Evolutionary conservation across 257 asterid species (phyloP), one percentile per base, ranked within the genome.

Genomic region (Paulownia fortunei): DNA sequence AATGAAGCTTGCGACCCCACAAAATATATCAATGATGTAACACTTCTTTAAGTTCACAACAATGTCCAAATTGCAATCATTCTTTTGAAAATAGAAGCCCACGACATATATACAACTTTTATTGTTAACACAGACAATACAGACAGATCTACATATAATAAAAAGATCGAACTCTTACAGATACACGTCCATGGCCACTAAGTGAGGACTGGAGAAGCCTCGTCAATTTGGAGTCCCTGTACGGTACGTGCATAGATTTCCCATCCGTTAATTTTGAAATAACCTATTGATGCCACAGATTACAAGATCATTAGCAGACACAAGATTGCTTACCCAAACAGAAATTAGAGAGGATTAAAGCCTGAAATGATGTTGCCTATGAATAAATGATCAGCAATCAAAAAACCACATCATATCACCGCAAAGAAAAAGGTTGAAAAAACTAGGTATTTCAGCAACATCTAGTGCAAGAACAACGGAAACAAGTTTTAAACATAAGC

Each of bases 111-210:
- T 44, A 62, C 73, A 58, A 72, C 44, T 30, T 64, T 46, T 47
- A 69, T 42, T 55, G 26, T 55, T 27, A 60, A 68, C 32, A 69
- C 55, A 69, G 39, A 70, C 26, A 72, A 60, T 34, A 62, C 9
- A 34, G 54, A 32, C 59, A 46, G 58, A 18, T 26, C 46, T 26
- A 73, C 42, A 85, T 51, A 16, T 42, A 80, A 74, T 49, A 81
- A 80, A 62, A 49, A 66, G 60, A 19, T 67, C 60, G 74, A 86
- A 78, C 39, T 55, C 97, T 84, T 91, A 96, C 99, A 83, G 98
- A 96, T 81, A 96, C 96, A 36, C 98, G 98, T 49, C 99, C 99
- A 84, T 89, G 97, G 74, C 99, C 99, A 78, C 99, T 88, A 77
- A 96, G 88, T 44, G 99, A 96, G 82, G 96, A 88, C 91, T 96